Base-by-base conservation (phyloP, 2,329 filamentous ascomycete species). In the Nemania serpens region DNA sequence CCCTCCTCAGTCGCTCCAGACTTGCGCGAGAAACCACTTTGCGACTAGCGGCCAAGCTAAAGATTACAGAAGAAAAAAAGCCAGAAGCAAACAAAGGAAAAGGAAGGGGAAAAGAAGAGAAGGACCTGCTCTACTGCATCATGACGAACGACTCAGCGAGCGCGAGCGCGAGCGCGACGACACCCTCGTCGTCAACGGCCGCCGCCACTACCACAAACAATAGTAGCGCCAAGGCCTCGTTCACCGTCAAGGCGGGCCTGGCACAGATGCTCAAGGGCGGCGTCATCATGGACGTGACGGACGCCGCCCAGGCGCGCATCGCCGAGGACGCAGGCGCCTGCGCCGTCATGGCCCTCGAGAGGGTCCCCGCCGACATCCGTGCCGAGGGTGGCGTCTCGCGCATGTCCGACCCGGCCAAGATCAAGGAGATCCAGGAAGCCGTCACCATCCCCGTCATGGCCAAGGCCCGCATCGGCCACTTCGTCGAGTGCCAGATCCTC, bases 371-470 rank as follows among this genome's bases (percentile, higher is more conserved):
- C 71, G 95, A 99, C 78, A 99, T 99, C 76, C 88, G 95, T 70
- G 88, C 84, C 63, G 85, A 97, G 76, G 95, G 95, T 70, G 95
- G 95, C 74, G 95, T 99, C 20, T 93, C 93, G 12, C 90, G 95
- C 77, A 99, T 99, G 95, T 95, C 91, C 2, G 94, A 98, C 80
- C 95, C 95, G 1, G 81, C 84, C 70, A 91, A 97, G 86, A 98
- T 98, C 84, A 90, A 90, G 79, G 91, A 93, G 77, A 98, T 99
- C 76, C 96, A 97, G 87, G 87, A 84, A 2, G 88, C 93, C 42
- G 95, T 98, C 48, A 98, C 94, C 55, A 97, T 98, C 71, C 95
- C 95, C 70, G 95, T 99, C 77, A 98, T 99, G 95, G 95, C 95
- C 66, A 99, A 99, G 82, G 94, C 94, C 22, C 87, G 95, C 74